Base-by-base conservation (phyloP, 2,329 filamentous ascomycete species). In the Botryotinia calthae region DNA sequence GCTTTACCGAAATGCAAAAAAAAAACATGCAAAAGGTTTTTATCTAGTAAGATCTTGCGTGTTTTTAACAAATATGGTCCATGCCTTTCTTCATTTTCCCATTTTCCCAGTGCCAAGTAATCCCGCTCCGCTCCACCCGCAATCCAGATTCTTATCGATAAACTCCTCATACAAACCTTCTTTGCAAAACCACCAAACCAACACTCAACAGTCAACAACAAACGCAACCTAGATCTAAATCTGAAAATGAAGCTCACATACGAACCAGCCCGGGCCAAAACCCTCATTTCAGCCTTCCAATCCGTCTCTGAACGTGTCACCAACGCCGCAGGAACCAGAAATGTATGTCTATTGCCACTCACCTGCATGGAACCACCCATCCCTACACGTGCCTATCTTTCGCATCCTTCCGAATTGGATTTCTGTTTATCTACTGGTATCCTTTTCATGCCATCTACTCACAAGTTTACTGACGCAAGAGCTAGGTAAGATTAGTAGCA, bases 401-500 rank as follows among this genome's bases (percentile, higher is more conserved):
- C 58, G n/a, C 31, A 46, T 58, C 12, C 34, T n/a, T 18, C 37
- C 12, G 18, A 44, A n/a, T n/a, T n/a, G n/a, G n/a, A 5, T 46
- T 25, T n/a, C n/a, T 34, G 31, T 46, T 16, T 12, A 51, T 14
- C n/a, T 34, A 48, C 37, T 2, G 31, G 16, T 18, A 46, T 31
- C 8, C n/a, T 3, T 25, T 62, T 48, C 10, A 12, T 22, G 20
- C 37, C 8, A 4, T 22, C 12, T 34, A 1, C 58, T 14, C 31
- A 14, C 20, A 22, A 31, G 25, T 37, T n/a, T 74, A 75, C 62
- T 73, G 76, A 72, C 78, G 73, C 68, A 75, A 51, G 25, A 20
- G 18, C 20, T 77, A 93, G 90, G 88, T 95, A 75, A 91, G 96
- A 64, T 87, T 99, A 56, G 94, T 99, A 59, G 95, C 96, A 42